Evolutionary conservation across 2,329 filamentous ascomycete genomes (phyloP), one percentile per base, ranked within the genome.

Genomic region (Rutstroemia sydowiana): DNA sequence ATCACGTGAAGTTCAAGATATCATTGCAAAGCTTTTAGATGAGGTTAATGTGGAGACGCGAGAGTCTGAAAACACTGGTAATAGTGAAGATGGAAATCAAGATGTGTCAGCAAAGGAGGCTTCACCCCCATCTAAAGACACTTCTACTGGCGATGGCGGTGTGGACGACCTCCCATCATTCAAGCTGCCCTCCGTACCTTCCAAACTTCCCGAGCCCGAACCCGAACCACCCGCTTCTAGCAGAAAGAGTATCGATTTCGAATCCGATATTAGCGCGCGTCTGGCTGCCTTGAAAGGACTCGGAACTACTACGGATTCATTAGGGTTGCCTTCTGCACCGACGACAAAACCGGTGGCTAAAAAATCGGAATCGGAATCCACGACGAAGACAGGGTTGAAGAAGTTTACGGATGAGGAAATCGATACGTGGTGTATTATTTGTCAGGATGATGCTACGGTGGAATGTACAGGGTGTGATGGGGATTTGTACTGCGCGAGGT

Each of bases 381-480:
- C 46, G 2, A 54, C 51, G 5, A 51, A 44, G 0, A n/a, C n/a
- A n/a, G 44, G 45, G 8, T 51, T 53, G 43, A 62, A 61, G 50
- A 61, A 59, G 44, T 81, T 76, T 63, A 80, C 82, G 0, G 84
- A 91, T 60, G 83, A 85, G 31, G 87, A 92, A 60, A 75, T 84
- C 55, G 81, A 84, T 39, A 80, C 76, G 1, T 95, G 88, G 87
- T 95, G 89, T 66, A 78, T 84, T 30, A 89, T 93, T 9, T 95
- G 89, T 65, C 81, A 85, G 43, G 87, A 89, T 53, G 86, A 93
- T 63, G 88, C 85, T 0, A 82, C 81, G 3, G 70, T 93, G 26
- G 75, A 76, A 52, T 95, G 89, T 64, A 64, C 82, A 0, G 87
- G 84, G 3, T 95, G 89, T 61, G 81, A 82, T 32, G 73, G 71